These are phyloP conservation scores for Huntiella moniliformis DNA, from an alignment of 2,329 filamentous ascomycete genomes.

Conservation along the genomic window DNA sequence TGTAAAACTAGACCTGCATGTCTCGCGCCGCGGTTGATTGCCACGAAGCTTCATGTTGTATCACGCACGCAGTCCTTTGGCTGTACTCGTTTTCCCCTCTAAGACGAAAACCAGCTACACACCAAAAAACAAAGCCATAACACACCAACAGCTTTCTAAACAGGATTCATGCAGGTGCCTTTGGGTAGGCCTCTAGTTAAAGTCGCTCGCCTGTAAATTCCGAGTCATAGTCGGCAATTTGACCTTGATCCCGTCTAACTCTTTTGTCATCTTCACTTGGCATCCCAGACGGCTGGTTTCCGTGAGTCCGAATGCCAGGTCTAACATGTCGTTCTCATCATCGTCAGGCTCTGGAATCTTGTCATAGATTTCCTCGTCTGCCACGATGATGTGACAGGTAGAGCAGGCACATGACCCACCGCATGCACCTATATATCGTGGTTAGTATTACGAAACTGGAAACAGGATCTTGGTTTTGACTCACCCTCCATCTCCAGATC, in stretches of 20 bases:
- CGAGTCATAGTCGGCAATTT: constrained; percentile 82
- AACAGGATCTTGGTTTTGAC: constrained; percentile 12
- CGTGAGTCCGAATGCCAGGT: constrained; percentile 74
- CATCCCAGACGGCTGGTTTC: constrained; percentile 73
- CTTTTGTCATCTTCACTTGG: constrained; percentile 80
- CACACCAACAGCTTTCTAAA: not conserved
- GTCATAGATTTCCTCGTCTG: constrained; percentile 54
- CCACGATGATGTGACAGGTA: constrained; percentile 78
- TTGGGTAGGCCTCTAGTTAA: constrained; percentile 23
- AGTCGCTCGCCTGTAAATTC: constrained; percentile 91
- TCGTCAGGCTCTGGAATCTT: constrained; percentile 61
- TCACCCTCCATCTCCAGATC: constrained; percentile 91
- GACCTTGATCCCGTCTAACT: constrained; percentile 71
- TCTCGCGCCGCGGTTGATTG: no score
- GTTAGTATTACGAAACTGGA: not conserved
- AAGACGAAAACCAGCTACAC: no score
- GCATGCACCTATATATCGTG: constrained; percentile 44
- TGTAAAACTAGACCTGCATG: no score
- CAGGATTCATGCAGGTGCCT: not conserved
- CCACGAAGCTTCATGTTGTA: no score
- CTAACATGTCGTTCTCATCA: constrained; percentile 79
- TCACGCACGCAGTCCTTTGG: no score
- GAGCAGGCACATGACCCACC: constrained; percentile 87
- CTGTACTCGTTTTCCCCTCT: no score
- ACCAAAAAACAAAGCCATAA: no score